These are phyloP conservation scores for Stemphylium beticola DNA, from an alignment of 2,329 filamentous ascomycete genomes.

Conservation along the genomic window DNA sequence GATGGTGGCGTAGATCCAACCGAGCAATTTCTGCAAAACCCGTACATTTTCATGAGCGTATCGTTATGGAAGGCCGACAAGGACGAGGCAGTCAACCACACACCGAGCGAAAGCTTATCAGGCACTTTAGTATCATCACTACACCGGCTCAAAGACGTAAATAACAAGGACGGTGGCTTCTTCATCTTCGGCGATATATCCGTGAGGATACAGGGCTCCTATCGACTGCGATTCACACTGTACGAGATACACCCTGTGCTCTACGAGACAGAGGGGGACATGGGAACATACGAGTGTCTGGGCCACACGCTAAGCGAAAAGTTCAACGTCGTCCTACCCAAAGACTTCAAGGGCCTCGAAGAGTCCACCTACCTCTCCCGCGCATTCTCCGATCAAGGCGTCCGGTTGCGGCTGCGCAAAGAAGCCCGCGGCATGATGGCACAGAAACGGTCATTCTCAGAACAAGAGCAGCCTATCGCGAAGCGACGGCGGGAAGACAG, in stretches of 20 bases:
- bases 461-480: not conserved
- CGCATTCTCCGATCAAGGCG: conserved; percentile 85
- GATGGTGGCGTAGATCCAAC: conserved; percentile 57
- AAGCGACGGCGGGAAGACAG: not conserved
- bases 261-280: conserved; percentile 27
- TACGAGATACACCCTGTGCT: conserved; percentile 57
- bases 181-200: conserved; percentile 93
- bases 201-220: conserved; percentile 74
- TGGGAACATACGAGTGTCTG: conserved; percentile 54
- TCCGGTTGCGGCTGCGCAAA: conserved; percentile 81
- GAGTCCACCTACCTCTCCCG: conserved; percentile 83
- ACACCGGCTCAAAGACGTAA: conserved; percentile 78
- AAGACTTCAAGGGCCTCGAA: conserved; percentile 78
- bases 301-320: conserved; percentile 64
- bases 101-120: conserved; percentile 58
- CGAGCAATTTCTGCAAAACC: conserved; percentile 70
- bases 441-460: conserved; percentile 24
- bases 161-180: conserved; percentile 79
- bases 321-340: conserved; percentile 69
- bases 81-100: conserved; percentile 54
- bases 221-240: conserved; percentile 76
- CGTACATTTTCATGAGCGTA: conserved; percentile 68
- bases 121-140: conserved; percentile 81
- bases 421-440: conserved; percentile 65
- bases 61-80: conserved; percentile 59